phyloP scores from a whole-genome alignment of 305 asterid genomes.

The Fraxinus xanthoxyloides region DNA sequence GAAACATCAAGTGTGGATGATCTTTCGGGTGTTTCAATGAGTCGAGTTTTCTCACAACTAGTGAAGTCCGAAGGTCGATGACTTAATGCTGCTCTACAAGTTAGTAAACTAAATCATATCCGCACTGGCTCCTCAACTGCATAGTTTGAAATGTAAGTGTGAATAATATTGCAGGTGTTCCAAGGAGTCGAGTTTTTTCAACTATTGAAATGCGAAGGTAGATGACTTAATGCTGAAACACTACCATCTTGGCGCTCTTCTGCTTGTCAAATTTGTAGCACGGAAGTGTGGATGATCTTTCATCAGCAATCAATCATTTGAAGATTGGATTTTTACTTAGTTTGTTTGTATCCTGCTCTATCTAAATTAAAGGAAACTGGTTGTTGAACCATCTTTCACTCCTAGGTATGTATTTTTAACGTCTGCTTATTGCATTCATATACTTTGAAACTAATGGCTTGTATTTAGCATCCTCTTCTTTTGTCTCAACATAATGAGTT shows the following conservation, averaged over 20 bases:
- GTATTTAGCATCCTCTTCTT: background rate
- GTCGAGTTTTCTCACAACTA: conserved; percentile 67
- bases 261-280: conserved; percentile 3
- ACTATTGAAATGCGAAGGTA: background rate
- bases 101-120: background rate
- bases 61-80: conserved; percentile 72
- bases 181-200: background rate
- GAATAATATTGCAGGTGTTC: background rate
- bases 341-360: background rate
- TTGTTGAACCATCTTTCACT: background rate
- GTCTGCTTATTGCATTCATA: background rate
- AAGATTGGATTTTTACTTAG: background rate
- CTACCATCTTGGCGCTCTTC: background rate
- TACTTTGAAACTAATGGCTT: background rate
- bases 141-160: background rate
- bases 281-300: conserved; percentile 8
- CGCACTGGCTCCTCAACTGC: background rate
- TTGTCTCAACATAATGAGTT: background rate
- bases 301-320: background rate
- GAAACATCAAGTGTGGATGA: conserved; percentile 47
- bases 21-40: conserved; percentile 62
- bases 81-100: background rate
- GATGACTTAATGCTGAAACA: conserved; percentile 19
- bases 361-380: background rate
- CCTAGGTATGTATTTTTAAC: background rate